Conservation (phyloP, 225 moss, liverwort and hornwort genomes). For the Pleurozium schreberi region DNA sequence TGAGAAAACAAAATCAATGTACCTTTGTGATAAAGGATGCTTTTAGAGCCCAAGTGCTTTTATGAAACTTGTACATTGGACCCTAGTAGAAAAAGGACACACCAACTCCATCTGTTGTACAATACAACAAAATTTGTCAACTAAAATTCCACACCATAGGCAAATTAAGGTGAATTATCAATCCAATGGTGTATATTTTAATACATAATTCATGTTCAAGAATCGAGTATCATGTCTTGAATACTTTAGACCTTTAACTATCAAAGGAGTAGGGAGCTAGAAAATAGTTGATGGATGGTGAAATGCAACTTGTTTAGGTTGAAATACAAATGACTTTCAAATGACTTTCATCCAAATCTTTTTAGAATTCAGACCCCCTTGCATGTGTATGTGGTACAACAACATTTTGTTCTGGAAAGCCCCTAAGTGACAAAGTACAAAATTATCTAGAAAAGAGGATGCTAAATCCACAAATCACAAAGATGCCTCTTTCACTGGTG, state of each 20-base stretch:
- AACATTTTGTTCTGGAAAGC: not conserved
- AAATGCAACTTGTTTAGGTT: not conserved
- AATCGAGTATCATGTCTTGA: not conserved
- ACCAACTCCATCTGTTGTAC: not conserved
- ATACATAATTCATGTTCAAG: not conserved
- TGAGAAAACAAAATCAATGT: not conserved
- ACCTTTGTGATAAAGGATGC: rapidly evolving
- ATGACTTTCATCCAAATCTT: too few species aligned
- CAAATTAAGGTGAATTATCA: not conserved
- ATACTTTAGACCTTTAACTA: rapidly evolving
- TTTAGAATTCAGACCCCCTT: too few species aligned
- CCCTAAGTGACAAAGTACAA: not conserved
- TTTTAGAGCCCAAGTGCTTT: not conserved
- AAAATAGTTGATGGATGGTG: not conserved
- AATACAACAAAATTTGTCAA: rapidly evolving
- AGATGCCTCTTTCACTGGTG: not conserved
- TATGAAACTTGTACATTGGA: rapidly evolving
- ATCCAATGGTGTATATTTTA: not conserved
- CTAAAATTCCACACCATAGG: rapidly evolving
- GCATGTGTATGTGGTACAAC: too few species aligned
- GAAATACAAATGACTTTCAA: not conserved
- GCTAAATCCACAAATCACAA: not conserved
- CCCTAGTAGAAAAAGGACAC: not conserved
- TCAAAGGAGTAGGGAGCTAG: not conserved
- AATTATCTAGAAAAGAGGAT: not conserved